Conservation (phyloP, 768 basidiomycete genomes). For the Zangia roseola region DNA sequence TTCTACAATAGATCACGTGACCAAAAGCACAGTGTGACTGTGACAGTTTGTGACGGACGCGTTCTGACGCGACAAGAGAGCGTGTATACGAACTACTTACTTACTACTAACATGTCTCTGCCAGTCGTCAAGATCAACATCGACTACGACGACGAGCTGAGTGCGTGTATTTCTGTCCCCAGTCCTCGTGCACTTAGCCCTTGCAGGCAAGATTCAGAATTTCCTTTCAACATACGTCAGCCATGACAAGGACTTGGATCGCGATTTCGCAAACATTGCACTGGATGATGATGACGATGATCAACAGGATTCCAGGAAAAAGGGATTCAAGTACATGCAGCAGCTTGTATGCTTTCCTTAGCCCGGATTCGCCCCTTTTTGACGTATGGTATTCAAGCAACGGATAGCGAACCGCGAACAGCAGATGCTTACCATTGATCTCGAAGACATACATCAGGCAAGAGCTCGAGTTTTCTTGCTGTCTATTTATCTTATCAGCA, state of each 20-base stretch:
- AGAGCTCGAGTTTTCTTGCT: conserved; percentile 19
- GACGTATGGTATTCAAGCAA: conserved; percentile 56
- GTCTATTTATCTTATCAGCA: conserved; percentile 10
- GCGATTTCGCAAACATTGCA: conserved; percentile 68
- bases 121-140: conserved; percentile 58
- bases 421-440: conserved; percentile 81
- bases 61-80: conserved; percentile 16
- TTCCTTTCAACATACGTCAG: conserved; percentile 72
- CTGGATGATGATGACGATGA: conserved; percentile 52
- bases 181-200: conserved; percentile 1
- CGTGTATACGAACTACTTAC: conserved; percentile 10
- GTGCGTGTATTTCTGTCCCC: conserved; percentile 32
- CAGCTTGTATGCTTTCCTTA: conserved; percentile 63
- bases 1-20: conserved; percentile 12
- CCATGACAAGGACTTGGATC: conserved; percentile 63
- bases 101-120: conserved; percentile 58
- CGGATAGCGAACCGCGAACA: conserved; percentile 90
- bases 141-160: conserved; percentile 72
- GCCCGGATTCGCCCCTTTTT: conserved; percentile 17
- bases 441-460: conserved; percentile 84
- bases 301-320: conserved; percentile 34
- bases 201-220: conserved; percentile 61
- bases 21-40: conserved; percentile 7
- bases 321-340: conserved; percentile 72
- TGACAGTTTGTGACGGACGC: conserved; percentile 30